These are phyloP conservation scores for Auxenochlorella pyrenoidosa DNA, from an alignment of 139 green algal species.

Conservation along the genomic window DNA sequence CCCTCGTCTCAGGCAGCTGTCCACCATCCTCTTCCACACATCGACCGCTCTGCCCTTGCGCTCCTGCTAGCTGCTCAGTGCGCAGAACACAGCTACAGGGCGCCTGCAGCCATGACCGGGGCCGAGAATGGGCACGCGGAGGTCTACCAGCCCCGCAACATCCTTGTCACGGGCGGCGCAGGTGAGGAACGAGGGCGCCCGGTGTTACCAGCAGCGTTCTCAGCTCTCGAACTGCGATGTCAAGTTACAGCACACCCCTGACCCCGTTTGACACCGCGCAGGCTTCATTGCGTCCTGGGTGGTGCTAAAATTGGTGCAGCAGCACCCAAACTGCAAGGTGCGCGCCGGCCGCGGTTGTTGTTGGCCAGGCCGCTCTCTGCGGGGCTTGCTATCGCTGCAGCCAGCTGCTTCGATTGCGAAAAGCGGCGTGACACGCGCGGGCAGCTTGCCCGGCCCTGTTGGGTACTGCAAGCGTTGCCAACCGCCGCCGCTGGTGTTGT, in stretches of 20 bases:
- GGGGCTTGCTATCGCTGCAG: background rate
- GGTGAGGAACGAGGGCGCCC: too few relatives aligned
- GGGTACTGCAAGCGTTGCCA: too few relatives aligned
- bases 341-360: background rate
- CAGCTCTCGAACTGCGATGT: too few relatives aligned
- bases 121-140: conserved; percentile 22
- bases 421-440: background rate
- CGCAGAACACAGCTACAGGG: background rate
- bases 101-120: background rate
- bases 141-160: conserved; percentile 70
- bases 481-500: background rate
- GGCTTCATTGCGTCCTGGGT: conserved; percentile 96
- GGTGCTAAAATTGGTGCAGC: conserved; percentile 68
- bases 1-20: too few relatives aligned
- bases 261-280: background rate
- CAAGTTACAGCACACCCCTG: too few relatives aligned
- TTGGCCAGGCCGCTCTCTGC: background rate
- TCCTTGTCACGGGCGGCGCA: conserved; percentile 91
- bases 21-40: too few relatives aligned
- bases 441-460: background rate
- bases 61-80: background rate
- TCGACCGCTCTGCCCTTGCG: too few relatives aligned
- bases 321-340: conserved; percentile 92
- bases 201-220: too few relatives aligned
- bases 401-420: background rate